Percentiles rank a stretch among this genome's conserved stretches.
These are phyloP conservation scores for Lichtheimia hyalospora DNA, from an alignment of 371 early-diverging fungal species.

Conservation along the genomic window DNA sequence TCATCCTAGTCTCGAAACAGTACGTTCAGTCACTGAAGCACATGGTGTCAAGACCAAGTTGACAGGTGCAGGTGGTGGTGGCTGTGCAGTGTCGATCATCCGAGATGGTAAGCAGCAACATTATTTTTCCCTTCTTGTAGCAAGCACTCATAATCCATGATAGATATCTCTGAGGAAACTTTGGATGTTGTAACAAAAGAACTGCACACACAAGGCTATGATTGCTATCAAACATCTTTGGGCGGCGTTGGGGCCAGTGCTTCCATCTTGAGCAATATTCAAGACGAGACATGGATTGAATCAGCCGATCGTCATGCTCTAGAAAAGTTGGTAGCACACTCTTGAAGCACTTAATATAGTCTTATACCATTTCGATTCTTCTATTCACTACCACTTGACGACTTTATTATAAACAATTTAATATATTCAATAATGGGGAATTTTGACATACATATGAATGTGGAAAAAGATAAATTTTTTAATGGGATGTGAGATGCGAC, in stretches of 20 bases:
- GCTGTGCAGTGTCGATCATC: conserved; percentile 86
- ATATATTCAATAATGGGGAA: no score
- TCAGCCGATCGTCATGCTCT: conserved; percentile 23
- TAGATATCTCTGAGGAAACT: conserved; percentile 32
- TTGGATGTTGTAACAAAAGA: conserved; percentile 41
- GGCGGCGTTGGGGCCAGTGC: conserved; percentile 74
- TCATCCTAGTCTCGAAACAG: conserved; percentile 79
- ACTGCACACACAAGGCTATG: conserved; percentile 60
- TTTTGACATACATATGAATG: no score
- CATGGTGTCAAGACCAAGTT: conserved; percentile 79
- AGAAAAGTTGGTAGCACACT: conserved; percentile 4
- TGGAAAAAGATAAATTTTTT: no score
- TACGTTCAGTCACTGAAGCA: conserved; percentile 65
- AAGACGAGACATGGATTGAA: conserved; percentile 31
- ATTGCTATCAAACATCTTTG: conserved; percentile 73
- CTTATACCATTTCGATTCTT: background rate
- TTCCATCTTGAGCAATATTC: conserved; percentile 17
- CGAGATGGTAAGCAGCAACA: conserved; percentile 55
- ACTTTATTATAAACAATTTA: no score
- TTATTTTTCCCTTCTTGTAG: background rate
- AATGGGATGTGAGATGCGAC: no score
- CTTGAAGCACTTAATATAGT: no score
- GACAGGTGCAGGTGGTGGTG: conserved; percentile 98
- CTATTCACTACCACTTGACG: no score
- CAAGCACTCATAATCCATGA: no score